A percentile compares a stretch with the other conserved stretches of the same genome.
phyloP scores from a whole-genome alignment of 2,329 filamentous ascomycete genomes.

The Sporothrix schenckii region DNA sequence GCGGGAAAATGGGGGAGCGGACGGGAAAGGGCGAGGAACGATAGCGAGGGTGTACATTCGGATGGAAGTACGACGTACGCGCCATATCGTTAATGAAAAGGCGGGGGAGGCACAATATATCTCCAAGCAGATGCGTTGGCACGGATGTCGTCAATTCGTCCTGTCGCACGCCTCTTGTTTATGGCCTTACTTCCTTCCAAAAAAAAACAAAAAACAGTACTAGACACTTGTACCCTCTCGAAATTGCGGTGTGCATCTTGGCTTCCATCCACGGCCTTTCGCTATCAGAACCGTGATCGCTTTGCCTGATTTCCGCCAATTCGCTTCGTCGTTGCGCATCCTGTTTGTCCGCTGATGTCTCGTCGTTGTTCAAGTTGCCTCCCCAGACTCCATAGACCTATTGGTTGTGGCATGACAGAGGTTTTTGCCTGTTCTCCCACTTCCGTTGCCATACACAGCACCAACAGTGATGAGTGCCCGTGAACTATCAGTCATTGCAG shows the following conservation, averaged over 20 bases:
- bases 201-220: no score
- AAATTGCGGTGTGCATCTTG: background rate
- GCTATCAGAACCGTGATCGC: background rate
- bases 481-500: no score
- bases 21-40: background rate
- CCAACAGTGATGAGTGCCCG: no score
- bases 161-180: background rate
- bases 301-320: background rate
- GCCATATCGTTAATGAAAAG: background rate
- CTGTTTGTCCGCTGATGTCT: background rate
- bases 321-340: background rate
- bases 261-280: background rate
- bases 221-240: background rate
- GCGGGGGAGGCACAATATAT: slow-evolving; percentile 5
- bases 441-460: background rate
- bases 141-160: background rate
- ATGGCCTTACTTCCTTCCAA: no score
- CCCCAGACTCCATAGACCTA: no score
- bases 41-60: background rate
- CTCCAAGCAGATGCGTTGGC: slow-evolving; percentile 14
- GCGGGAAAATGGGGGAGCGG: slow-evolving; percentile 6
- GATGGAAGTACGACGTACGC: background rate
- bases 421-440: no score
- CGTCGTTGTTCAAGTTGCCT: background rate
- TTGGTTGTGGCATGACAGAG: no score